phyloP scores from a whole-genome alignment of 139 green algal species.

The Zygnema cylindricum region DNA sequence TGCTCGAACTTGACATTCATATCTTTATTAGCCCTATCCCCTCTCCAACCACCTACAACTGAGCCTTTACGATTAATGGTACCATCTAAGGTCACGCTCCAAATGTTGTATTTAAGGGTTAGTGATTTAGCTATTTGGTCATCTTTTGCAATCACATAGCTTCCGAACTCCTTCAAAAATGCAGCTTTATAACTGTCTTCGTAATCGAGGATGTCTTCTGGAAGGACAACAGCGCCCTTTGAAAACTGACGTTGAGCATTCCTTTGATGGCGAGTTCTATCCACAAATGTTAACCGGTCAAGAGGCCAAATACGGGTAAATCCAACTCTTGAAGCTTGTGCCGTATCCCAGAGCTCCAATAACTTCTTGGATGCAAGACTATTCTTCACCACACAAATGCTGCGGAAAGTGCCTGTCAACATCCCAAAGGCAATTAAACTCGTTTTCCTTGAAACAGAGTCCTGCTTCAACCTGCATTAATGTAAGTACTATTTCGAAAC shows the following conservation, averaged over 20 bases:
- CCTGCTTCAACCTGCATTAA: no score
- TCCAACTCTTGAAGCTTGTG: not conserved
- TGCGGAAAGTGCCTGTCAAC: not conserved
- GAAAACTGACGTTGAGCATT: not conserved
- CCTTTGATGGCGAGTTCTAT: not conserved
- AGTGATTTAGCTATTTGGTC: not conserved
- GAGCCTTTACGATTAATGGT: not conserved
- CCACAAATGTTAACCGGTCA: not conserved
- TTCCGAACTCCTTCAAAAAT: not conserved
- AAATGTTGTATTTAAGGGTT: not conserved
- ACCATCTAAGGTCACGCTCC: conserved; percentile 1
- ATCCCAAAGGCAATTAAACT: not conserved
- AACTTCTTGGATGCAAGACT: not conserved
- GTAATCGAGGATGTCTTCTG: not conserved
- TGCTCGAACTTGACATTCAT: conserved; percentile 17
- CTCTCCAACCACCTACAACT: not conserved
- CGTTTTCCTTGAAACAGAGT: no score
- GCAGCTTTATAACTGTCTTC: not conserved
- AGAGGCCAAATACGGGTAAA: not conserved
- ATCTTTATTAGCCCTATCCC: not conserved
- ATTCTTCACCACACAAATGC: not conserved
- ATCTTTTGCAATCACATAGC: conserved; percentile 11
- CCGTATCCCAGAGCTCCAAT: not conserved
- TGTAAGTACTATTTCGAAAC: no score
- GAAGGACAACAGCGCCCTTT: not conserved